Percentiles rank a stretch among this genome's conserved stretches.
Conservation (phyloP, 2,329 filamentous ascomycete genomes). For the Exophiala alcalophila region DNA sequence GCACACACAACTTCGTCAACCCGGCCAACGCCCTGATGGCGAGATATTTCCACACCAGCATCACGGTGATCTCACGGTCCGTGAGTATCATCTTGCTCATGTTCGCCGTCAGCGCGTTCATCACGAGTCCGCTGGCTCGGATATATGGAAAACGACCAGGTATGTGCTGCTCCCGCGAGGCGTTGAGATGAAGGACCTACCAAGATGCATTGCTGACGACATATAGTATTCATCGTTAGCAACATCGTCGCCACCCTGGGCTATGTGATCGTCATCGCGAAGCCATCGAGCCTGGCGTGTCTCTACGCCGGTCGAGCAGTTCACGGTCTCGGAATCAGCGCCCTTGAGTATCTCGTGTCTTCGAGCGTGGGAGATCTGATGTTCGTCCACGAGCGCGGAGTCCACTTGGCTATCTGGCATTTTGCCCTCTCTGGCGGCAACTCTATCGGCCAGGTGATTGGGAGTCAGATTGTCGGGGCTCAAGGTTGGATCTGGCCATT, state of each 20-base stretch:
- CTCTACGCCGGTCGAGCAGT: conserved; percentile 32
- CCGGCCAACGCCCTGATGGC: conserved; percentile 2
- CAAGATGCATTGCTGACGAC: no score
- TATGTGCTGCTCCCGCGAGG: no score
- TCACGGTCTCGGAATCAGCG: conserved; percentile 30
- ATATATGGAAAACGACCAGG: conserved; percentile 2
- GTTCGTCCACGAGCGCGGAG: conserved; percentile 12
- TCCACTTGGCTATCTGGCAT: conserved; percentile 2
- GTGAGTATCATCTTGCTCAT: conserved; percentile 1
- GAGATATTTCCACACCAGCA: not conserved
- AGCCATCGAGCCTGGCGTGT: conserved; percentile 5
- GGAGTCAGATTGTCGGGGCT: conserved; percentile 1
- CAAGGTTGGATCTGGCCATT: conserved; percentile 1
- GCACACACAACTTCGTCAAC: not conserved
- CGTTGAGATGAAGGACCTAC: no score
- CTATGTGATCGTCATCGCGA: not conserved
- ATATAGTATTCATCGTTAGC: conserved; percentile 3
- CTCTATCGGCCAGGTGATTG: conserved; percentile 3
- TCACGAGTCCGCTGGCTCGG: not conserved
- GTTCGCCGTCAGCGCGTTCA: not conserved
- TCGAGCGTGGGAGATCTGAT: conserved; percentile 10
- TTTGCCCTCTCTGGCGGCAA: conserved; percentile 2
- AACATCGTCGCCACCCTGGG: not conserved
- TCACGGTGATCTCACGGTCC: not conserved
- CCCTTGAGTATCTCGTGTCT: conserved; percentile 27